Evolutionary conservation across 371 early-diverging fungal species (phyloP).

Genomic region (Rhizopus delemar): DNA sequence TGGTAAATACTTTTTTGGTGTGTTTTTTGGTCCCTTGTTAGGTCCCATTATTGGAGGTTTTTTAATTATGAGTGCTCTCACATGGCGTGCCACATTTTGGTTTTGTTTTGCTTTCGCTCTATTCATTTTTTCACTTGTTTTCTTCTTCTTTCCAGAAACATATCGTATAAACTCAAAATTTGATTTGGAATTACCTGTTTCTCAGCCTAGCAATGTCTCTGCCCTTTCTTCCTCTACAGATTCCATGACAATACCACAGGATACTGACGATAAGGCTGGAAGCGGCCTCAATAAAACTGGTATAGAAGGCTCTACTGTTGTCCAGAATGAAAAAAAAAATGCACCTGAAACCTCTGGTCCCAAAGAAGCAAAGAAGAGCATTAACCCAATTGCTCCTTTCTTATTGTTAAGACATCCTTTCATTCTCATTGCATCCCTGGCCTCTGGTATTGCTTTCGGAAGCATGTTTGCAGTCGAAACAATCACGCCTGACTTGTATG

Average conservation of each 20-base stretch:
- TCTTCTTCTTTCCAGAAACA: conserved; percentile 72
- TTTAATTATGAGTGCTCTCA: conserved; percentile 35
- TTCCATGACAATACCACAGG: too few relatives aligned
- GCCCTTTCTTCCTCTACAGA: too few relatives aligned
- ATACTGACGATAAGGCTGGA: too few relatives aligned
- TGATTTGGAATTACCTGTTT: conserved; percentile 5
- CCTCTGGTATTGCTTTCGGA: conserved; percentile 23
- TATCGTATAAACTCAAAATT: conserved; percentile 50
- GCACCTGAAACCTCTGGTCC: neutral
- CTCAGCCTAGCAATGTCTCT: too few relatives aligned
- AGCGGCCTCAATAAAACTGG: neutral
- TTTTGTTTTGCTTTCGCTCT: conserved; percentile 63
- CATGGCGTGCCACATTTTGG: conserved; percentile 72
- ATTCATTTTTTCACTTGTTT: conserved; percentile 52
- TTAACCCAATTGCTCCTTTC: conserved; percentile 33
- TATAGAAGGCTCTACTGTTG: neutral
- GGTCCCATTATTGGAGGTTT: conserved; percentile 47
- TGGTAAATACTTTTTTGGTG: conserved; percentile 57
- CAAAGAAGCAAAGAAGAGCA: neutral
- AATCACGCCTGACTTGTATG: conserved; percentile 40
- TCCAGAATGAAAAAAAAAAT: neutral
- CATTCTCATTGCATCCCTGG: conserved; percentile 18
- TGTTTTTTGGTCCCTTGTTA: conserved; percentile 57
- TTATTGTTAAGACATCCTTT: conserved; percentile 9
- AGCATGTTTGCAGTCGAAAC: conserved; percentile 52